Base-by-base conservation (phyloP, 768 basidiomycete genomes). In the Suillus paluster region DNA sequence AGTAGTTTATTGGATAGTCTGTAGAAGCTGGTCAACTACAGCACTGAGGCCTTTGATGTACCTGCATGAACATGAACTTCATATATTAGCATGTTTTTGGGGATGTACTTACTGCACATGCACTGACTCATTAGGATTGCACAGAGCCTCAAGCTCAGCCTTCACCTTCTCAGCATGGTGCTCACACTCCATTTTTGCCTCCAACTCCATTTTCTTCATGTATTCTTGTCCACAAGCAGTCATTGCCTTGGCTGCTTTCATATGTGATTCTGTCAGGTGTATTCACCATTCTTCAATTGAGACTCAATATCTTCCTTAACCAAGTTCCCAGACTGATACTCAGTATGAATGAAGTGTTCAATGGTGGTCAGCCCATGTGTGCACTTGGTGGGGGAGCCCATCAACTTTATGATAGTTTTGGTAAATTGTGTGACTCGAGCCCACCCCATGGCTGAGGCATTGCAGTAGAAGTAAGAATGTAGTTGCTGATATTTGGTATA, bases 381-480 rank as follows among this genome's bases (percentile, higher is more conserved):
- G n/a, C 38, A 7, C 21, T 56, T 14, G 5, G 55, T 56, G 21
- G n/a, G 23, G 36, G 55, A 56, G 38, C 55, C 55, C 42, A 56
- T 56, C 42, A 56, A 12, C 55, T 36, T 56, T 6, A 9, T 56
- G 21, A 56, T 56, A 4, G 34, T 39, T 41, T 56, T 56, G 19
- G 36, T 23, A 17, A 56, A 56, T 23, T 56, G 55, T 2, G n/a
- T 44, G 42, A 44, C 8, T 21, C 42, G 10, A 4, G 42, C 42
- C 2, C n/a, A 1, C 10, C 42, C 42, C 4, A 4, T 10, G 10
- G 42, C n/a, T 21, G 42, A 44, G 42, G 42, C n/a, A 10, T 44
- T 44, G 42, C 42, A 4, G n/a, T 44, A 44, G 42, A 44, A 44
- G 42, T 44, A 44, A 11, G 42, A 44, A 44, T 9, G n/a, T 21